Evolutionary conservation across 257 asterid genomes (phyloP).

Genomic region (Capsicum rhomboideum): DNA sequence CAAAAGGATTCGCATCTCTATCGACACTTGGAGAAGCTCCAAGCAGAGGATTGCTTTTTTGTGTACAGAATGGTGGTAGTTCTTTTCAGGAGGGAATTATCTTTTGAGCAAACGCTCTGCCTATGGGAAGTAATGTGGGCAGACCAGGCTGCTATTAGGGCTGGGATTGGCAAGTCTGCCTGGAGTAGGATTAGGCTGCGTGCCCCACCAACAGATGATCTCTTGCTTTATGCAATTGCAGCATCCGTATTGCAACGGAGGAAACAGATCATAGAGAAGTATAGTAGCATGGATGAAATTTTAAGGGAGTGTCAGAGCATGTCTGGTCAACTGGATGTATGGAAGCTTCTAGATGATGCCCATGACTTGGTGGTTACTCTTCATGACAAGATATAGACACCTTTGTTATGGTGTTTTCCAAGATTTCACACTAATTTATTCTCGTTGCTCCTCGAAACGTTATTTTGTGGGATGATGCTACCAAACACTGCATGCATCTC

Average conservation of each 20-base stretch:
- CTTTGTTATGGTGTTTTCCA: slow-evolving; percentile 1
- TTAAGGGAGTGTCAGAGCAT: slow-evolving; percentile 78
- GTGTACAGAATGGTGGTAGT: slow-evolving; percentile 95
- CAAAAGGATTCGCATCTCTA: slow-evolving; percentile 80
- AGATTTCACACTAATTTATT: slow-evolving; percentile 1
- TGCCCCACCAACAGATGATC: slow-evolving; percentile 87
- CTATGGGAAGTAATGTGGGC: slow-evolving; percentile 99
- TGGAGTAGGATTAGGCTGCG: slow-evolving; percentile 75
- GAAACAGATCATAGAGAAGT: slow-evolving; percentile 72
- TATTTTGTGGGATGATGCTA: background rate
- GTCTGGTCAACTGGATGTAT: slow-evolving; percentile 86
- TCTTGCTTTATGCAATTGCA: slow-evolving; percentile 77
- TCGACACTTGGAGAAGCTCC: slow-evolving; percentile 73
- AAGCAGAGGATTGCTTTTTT: slow-evolving; percentile 92
- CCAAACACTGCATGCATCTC: background rate
- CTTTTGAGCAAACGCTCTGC: slow-evolving; percentile 80
- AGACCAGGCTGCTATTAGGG: slow-evolving; percentile 85
- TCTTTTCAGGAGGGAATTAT: slow-evolving; percentile 73
- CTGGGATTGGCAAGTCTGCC: slow-evolving; percentile 69
- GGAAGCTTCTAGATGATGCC: slow-evolving; percentile 88
- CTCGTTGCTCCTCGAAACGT: background rate
- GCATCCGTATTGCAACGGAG: slow-evolving; percentile 89
- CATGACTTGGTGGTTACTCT: slow-evolving; percentile 75
- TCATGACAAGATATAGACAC: slow-evolving; percentile 62
- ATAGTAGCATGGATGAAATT: slow-evolving; percentile 87